Evolutionary conservation across 345 rosid genomes (phyloP).

Genomic region (Draba incana): DNA sequence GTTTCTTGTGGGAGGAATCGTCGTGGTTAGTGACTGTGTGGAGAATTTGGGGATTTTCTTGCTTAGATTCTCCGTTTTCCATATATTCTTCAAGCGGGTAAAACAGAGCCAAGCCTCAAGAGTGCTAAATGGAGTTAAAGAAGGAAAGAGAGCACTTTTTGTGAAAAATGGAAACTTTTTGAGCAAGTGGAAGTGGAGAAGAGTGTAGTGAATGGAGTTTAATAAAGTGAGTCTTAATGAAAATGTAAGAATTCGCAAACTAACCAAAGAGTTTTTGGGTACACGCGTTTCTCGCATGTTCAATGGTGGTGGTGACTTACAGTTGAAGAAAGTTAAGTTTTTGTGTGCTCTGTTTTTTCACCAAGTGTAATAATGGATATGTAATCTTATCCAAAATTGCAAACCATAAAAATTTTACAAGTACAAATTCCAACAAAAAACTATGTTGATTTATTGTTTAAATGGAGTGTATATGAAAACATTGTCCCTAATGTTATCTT

Average conservation of each 20-base stretch:
- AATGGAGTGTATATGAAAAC: background rate
- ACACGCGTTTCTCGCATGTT: conserved; percentile 37
- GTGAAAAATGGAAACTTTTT: conserved; percentile 15
- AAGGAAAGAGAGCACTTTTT: conserved; percentile 15
- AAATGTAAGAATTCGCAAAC: conserved; percentile 20
- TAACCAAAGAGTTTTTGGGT: conserved; percentile 27
- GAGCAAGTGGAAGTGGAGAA: background rate
- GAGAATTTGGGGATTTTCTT: conserved; percentile 31
- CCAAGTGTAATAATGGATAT: too few species aligned
- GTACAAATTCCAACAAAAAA: too few species aligned
- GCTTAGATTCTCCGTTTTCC: conserved; percentile 62
- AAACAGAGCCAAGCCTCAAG: conserved; percentile 23
- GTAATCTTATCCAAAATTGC: too few species aligned
- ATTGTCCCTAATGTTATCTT: background rate
- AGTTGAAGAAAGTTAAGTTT: background rate
- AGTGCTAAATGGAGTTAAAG: conserved; percentile 1
- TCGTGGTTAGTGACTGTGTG: background rate
- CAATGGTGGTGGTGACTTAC: conserved; percentile 15
- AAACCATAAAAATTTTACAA: too few species aligned
- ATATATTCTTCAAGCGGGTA: conserved; percentile 49
- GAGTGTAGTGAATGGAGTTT: conserved; percentile 32
- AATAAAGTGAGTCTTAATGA: conserved; percentile 30
- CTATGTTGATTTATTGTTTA: background rate
- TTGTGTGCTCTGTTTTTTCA: background rate
- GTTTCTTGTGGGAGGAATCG: conserved; percentile 27